Base-by-base conservation (phyloP, 1,139 yeast genomes). In the Magnusiomyces suaveolens region DNA sequence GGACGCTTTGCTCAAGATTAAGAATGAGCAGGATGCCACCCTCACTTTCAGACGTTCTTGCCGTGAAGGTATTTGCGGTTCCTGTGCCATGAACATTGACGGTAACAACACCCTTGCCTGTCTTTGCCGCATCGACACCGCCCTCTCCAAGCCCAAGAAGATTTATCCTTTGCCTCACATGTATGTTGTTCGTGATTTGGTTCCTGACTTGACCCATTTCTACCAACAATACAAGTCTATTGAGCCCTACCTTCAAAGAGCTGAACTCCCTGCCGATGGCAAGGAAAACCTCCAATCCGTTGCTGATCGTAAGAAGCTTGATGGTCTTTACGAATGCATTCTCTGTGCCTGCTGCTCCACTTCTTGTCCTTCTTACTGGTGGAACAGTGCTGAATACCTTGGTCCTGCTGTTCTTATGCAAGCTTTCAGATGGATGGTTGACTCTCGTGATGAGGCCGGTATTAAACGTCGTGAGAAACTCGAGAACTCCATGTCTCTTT, bases 351-450 rank as follows among this genome's bases (percentile, higher is more conserved):
- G 98, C 76, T 92, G 98, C 75, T 90, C 97, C 43, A 94, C 99
- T 52, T 83, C 98, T 38, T 92, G 99, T 78, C 98, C 99, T 54
- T 89, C 97, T 6, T 94, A 94, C 80, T 94, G 99, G 98, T 94
- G 99, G 99, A 94, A 94, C 76, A 96, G 89, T 75, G 96, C 90
- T 74, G 95, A 94, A 77, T 94, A 94, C 75, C 78, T 94, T 66
- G 98, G 98, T 57, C 97, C 98, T 39, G 97, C 97, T 32, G 97
- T 92, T 57, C 81, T 92, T 72, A 87, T 92, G 97, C 98, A 92
- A 78, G 97, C 97, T 56, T 92, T 84, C 80, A 84, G 98, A 78
- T 92, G 98, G 98, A 83, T 92, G 79, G 82, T 89, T 62, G 99
- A 92, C 73, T 85, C 96, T 51, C 86, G 99, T 77, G 99, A 92